Base-by-base conservation (phyloP, 352 stramenopile species). In the Pythium angustatum region DNA sequence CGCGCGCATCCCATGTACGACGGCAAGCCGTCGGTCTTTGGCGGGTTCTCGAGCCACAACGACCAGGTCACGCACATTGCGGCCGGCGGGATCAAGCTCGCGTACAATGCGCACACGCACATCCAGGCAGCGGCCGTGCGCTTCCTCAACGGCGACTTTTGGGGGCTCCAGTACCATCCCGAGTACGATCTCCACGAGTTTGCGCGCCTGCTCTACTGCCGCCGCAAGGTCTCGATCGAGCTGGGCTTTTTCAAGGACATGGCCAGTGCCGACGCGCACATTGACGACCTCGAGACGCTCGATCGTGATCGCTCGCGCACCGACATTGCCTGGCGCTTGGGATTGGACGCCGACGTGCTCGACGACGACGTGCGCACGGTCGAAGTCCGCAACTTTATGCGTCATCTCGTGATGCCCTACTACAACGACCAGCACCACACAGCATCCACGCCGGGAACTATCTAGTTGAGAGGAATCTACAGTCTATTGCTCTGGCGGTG, bases 171-270 rank as follows among this genome's bases (percentile, higher is more conserved):
- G 58, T 93, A 93, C 60, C 84, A 93, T 27, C 80, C 84, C 5
- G 81, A 93, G 68, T 93, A 91, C 58, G 74, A 93, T 45, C 64
- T 91, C 45, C 80, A 93, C 59, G 84, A 93, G 57, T 82, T 93
- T 64, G 79, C 84, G n/a, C 71, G 81, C 3, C 65, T 93, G 52
- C 53, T 87, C 45, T 76, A 89, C 63, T 90, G 80, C 63, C 82
- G 84, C 26, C 78, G 84, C 27, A 68, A 87, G 58, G 68, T 83
- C 44, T 84, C 83, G 45, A 84, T 79, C 30, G 62, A 85, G 17
- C 60, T 91, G 15, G 81, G 80, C 7, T 88, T 93, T 47, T 93
- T 93, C 59, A 53, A 57, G 15, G 64, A 83, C 63, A 69, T 88
- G 53, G 72, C 62, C 1, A 74, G 68, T 22, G 76, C 80, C 17